Evolutionary conservation across 2,329 filamentous ascomycete species (phyloP), one percentile per base, ranked within the genome.

Genomic region (Rutstroemia sp.): DNA sequence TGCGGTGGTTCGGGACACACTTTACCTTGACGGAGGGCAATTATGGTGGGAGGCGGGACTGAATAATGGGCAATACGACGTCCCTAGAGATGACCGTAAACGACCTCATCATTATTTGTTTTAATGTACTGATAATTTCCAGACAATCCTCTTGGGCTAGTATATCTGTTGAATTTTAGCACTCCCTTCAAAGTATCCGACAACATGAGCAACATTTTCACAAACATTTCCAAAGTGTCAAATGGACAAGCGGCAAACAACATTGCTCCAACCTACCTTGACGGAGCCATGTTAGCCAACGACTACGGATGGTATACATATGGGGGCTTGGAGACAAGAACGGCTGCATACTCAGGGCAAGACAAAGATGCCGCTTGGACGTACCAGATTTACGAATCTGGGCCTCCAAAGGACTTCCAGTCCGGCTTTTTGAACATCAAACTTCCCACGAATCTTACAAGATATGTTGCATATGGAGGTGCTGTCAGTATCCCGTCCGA

Each of bases 231-330:
- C 2, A 84, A 82, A 59, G 74, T 73, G 0, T 58, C 67, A 0
- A 73, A 66, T 38, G 73, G 76, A 6, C 73, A 73, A 3, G 68
- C 69, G 17, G 73, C 73, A 34, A 81, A 78, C 60, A 79, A 79
- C 59, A 58, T 78, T 46, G 74, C 76, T 0, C 82, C 82, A 0
- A 79, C 79, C 61, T 86, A 79, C 59, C 59, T 74, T 16, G 83
- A 87, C 58, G 86, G 86, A 2, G 80, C 75, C 7, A 79, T 89
- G 72, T 77, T 89, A 34, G 78, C 76, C 48, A 89, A 88, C 62
- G 73, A 88, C 57, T 71, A 77, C 49, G 77, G 86, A 58, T 83
- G 83, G 63, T 83, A 78, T 62, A 73, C 84, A 2, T 89, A 84
- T 54, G 86, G 86, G 17, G 86, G 86, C 0, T 65, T 83, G 25